Percentiles rank a stretch among this genome's conserved stretches.
These are phyloP conservation scores for Helianthus annuus DNA, from an alignment of 129 eudicot species.

Conservation along the genomic window HanXRQr2.0-SUNRISE NC_035433.2:128569485-128569984, in stretches of 20 bases:
- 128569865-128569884: constrained; percentile 97
- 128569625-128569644: background rate
- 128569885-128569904: constrained; percentile 69
- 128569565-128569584: background rate
- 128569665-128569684: constrained; percentile 37
- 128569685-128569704: constrained; percentile 94
- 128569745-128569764: constrained; percentile 75
- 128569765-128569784: constrained; percentile 75
- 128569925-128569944: constrained; percentile 72
- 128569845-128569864: constrained; percentile 83
- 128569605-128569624: constrained; percentile 3
- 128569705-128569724: constrained; percentile 87
- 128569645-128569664: constrained; percentile 12
- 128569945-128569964: constrained; percentile 74
- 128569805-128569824: constrained; percentile 98
- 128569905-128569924: constrained; percentile 65
- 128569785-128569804: constrained; percentile 79
- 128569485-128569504: no score
- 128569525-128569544: background rate
- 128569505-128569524: background rate
- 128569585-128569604: background rate
- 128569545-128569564: background rate
- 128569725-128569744: constrained; percentile 91
- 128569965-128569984: constrained; percentile 15
- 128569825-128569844: constrained; percentile 82